phyloP scores from a whole-genome alignment of 2,329 filamentous ascomycete species.

The Dactylellina haptotyla region DNA sequence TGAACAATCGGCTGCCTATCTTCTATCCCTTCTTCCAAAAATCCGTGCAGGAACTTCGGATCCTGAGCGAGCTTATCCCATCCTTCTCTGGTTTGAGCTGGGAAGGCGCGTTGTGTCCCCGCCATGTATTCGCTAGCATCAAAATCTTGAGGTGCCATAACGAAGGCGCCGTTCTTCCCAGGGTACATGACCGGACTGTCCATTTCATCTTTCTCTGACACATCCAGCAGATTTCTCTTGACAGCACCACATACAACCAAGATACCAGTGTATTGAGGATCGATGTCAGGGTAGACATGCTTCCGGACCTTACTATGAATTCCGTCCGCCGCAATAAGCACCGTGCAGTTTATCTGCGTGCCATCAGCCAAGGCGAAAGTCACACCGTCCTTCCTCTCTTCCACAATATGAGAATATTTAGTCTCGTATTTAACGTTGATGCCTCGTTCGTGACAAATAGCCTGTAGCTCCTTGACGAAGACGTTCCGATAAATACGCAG shows the following conservation, averaged over 20 bases:
- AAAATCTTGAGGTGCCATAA: conserved; percentile 65
- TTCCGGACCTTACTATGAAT: conserved; percentile 69
- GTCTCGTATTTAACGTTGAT: conserved; percentile 65
- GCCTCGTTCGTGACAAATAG: conserved; percentile 61
- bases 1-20: conserved; percentile 61
- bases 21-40: conserved; percentile 60
- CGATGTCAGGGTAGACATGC: conserved; percentile 65
- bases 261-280: conserved; percentile 67
- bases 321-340: conserved; percentile 70
- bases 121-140: conserved; percentile 67
- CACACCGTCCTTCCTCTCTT: conserved; percentile 62
- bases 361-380: conserved; percentile 66
- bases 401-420: conserved; percentile 64
- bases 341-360: conserved; percentile 60
- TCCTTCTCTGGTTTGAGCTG: conserved; percentile 61
- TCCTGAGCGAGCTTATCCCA: conserved; percentile 63
- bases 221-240: conserved; percentile 61
- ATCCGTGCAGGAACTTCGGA: conserved; percentile 62
- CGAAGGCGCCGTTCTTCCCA: conserved; percentile 63
- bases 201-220: conserved; percentile 59
- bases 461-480: conserved; percentile 66
- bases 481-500: conserved; percentile 68
- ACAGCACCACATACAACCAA: conserved; percentile 61
- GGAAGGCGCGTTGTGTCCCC: conserved; percentile 63
- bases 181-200: conserved; percentile 63